These are phyloP conservation scores for Taiozyma sp. DNA, from an alignment of 1,139 yeast species.

Conservation along the genomic window DNA sequence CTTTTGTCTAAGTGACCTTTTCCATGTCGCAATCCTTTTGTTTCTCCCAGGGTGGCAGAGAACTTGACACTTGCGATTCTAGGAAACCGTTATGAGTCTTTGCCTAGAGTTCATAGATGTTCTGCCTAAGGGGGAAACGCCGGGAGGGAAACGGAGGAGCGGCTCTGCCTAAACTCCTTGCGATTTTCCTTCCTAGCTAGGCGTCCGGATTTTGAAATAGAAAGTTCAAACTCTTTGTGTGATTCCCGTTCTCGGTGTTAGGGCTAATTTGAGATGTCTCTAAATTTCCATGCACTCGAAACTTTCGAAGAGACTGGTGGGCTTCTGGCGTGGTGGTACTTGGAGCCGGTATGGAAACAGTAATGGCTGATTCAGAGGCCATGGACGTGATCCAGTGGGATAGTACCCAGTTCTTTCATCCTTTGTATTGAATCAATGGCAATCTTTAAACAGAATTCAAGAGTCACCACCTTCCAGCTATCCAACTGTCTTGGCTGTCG, in stretches of 20 bases:
- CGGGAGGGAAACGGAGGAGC: not conserved
- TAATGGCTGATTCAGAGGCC: too few relatives aligned
- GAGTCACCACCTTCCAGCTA: not conserved
- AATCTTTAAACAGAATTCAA: too few relatives aligned
- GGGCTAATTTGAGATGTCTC: not conserved
- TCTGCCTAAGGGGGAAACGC: not conserved
- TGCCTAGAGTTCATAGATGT: not conserved
- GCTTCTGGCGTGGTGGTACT: too few relatives aligned
- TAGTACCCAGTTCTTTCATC: too few relatives aligned
- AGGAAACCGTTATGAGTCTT: too few relatives aligned
- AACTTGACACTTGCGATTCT: too few relatives aligned
- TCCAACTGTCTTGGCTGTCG: not conserved
- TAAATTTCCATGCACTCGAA: not conserved
- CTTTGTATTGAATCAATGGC: too few relatives aligned
- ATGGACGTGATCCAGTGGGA: too few relatives aligned
- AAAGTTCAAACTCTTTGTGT: not conserved
- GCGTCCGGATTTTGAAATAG: not conserved
- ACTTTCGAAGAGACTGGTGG: too few relatives aligned
- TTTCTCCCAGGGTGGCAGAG: too few relatives aligned
- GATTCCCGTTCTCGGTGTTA: not conserved
- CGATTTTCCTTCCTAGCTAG: not conserved
- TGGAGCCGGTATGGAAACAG: too few relatives aligned
- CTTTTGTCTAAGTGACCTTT: not conserved
- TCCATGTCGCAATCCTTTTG: not conserved
- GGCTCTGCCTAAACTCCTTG: not conserved